Conservation (phyloP, 1,284 basidiomycete genomes). For the Cutaneotrichosporon cutaneum region DNA sequence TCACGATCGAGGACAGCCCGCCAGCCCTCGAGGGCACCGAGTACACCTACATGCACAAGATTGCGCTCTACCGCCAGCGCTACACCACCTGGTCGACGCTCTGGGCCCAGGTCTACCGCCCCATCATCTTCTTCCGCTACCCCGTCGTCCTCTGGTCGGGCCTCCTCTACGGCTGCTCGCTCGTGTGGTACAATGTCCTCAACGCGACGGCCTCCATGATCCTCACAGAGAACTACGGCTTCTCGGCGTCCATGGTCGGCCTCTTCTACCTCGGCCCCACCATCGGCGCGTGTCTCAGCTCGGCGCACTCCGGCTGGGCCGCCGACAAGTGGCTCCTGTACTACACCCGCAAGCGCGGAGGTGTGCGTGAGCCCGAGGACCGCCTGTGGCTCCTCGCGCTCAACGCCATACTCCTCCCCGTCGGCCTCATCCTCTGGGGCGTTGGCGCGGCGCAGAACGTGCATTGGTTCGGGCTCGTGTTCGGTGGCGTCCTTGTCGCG, state of each 20-base stretch:
- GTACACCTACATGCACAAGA: conserved; percentile 11
- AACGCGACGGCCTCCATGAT: conserved; percentile 29
- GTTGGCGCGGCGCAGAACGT: conserved; percentile 30
- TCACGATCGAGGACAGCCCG: neutral
- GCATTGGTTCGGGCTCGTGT: conserved; percentile 31
- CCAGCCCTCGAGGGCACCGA: conserved; percentile 11
- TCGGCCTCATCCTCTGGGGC: conserved; percentile 34
- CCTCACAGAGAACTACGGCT: conserved; percentile 20
- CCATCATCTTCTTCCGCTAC: conserved; percentile 25
- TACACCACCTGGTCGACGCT: conserved; percentile 16
- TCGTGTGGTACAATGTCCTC: conserved; percentile 33
- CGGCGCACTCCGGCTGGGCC: conserved; percentile 20
- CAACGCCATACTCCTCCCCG: conserved; percentile 28
- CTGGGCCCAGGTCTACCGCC: conserved; percentile 24
- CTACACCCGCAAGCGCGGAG: conserved; percentile 25
- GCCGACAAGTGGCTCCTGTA: conserved; percentile 28
- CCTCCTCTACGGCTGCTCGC: conserved; percentile 26
- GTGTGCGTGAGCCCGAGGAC: conserved; percentile 39
- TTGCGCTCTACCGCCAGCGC: conserved; percentile 19
- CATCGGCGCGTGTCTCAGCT: conserved; percentile 27
- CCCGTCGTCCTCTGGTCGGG: conserved; percentile 30
- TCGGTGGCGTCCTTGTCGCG: conserved; percentile 28
- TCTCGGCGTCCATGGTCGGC: conserved; percentile 27
- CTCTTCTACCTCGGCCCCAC: conserved; percentile 32
- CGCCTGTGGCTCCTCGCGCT: conserved; percentile 29